Base-by-base conservation (phyloP, 768 basidiomycete species). In the Agrocybe pediades region DNA sequence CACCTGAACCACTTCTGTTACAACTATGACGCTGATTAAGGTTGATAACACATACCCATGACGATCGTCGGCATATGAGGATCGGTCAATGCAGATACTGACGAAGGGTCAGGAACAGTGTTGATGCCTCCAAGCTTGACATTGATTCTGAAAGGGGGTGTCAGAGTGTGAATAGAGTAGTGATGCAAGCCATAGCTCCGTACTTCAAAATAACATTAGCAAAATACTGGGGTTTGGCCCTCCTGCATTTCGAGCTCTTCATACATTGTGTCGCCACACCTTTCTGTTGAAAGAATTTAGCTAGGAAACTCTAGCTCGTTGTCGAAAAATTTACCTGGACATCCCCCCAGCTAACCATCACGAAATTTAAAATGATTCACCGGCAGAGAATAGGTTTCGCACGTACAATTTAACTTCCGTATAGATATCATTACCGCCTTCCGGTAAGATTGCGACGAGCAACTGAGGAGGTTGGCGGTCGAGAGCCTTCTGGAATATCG, bases 81-180 rank as follows among this genome's bases (percentile, higher is more conserved):
- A 62, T 93, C 90, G 0, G 84, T 82, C 9, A 93, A 72, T 7
- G 82, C 77, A 0, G 80, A 74, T 1, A 88, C 86, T 0, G 86
- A 86, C 11, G 78, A 72, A 0, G 87, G 78, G 46, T 90, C 87
- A 0, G 90, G 90, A 25, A 93, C 76, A 1, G 83, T 81, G 64
- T 93, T 93, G 65, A 92, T 87, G 1, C 91, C 91, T 13, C 90
- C 91, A 0, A 92, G 75, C 66, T 93, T 92, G 17, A 90, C 90
- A 55, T 92, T 92, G 60, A 92, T 78, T 66, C 90, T 92, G 55
- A 9, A 52, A 26, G 19, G 17, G 20, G 19, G 46, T 25, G 27
- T 48, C 3, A 48, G 33, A 49, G 53, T 21, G 19, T 52, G 45
- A 25, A 29, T 46, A 25, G 54, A 46, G 8, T 33, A 51, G 13